These are phyloP conservation scores for Diplodia sapinea DNA, from an alignment of 2,329 filamentous ascomycete genomes.

Conservation along the genomic window DNA sequence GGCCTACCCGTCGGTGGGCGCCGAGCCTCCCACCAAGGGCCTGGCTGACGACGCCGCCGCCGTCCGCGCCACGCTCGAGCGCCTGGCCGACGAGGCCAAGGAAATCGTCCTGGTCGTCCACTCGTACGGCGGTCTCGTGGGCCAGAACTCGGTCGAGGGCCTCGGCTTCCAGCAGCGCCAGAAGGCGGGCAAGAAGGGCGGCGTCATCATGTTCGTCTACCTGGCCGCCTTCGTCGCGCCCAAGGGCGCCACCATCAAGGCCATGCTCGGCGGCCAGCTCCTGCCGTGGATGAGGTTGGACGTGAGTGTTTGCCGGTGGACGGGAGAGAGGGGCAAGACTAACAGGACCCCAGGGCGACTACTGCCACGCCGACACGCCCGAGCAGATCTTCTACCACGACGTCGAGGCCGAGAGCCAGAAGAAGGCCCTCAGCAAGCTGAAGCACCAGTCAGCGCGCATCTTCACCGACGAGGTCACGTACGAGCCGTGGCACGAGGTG, in stretches of 20 bases:
- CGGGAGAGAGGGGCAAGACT: not conserved
- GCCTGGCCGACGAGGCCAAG: constrained; percentile 45
- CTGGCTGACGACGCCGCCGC: constrained; percentile 45
- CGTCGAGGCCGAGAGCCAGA: constrained; percentile 20
- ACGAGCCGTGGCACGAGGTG: constrained; percentile 46
- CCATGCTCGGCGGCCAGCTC: constrained; percentile 38
- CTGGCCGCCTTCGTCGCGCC: constrained; percentile 47
- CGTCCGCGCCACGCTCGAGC: constrained; percentile 42
- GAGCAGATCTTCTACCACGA: constrained; percentile 31
- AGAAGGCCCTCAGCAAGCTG: constrained; percentile 9
- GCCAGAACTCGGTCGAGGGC: constrained; percentile 38
- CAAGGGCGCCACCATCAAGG: constrained; percentile 43
- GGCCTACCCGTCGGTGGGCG: constrained; percentile 41
- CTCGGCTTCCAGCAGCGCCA: constrained; percentile 45
- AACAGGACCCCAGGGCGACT: constrained; percentile 1
- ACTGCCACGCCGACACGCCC: constrained; percentile 27
- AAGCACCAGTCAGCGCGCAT: constrained; percentile 23
- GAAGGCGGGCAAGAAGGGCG: constrained; percentile 47
- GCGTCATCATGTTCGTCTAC: constrained; percentile 46
- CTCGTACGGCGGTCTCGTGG: constrained; percentile 45
- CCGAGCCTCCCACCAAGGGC: constrained; percentile 39
- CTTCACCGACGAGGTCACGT: constrained; percentile 36
- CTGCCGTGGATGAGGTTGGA: constrained; percentile 41
- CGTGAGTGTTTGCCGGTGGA: constrained; percentile 30
- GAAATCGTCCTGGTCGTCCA: constrained; percentile 44